These are phyloP conservation scores for Ilyonectria robusta DNA, from an alignment of 2,329 filamentous ascomycete genomes.

Conservation along the genomic window DNA sequence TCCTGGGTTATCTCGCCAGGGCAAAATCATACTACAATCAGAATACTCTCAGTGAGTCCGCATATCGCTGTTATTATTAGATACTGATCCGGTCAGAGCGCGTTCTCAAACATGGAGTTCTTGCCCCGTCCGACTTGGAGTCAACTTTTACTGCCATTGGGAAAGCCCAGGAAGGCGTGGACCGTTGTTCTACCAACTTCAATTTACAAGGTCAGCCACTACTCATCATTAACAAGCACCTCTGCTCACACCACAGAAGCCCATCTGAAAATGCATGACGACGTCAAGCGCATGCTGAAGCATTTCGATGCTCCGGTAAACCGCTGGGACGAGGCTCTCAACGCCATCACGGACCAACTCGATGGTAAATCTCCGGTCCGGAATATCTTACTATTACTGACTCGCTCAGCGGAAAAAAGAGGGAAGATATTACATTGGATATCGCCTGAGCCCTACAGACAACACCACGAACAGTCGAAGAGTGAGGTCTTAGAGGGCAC, in stretches of 20 bases:
- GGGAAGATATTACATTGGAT: not conserved
- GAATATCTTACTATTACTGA: not conserved
- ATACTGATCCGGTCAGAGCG: not conserved
- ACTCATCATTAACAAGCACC: not conserved
- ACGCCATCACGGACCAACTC: not conserved
- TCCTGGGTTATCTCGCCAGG: conserved; percentile 2
- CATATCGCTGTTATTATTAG: not conserved
- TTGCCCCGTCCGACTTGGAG: conserved; percentile 13
- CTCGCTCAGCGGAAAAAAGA: conserved; percentile 3
- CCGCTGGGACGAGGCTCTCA: conserved; percentile 4
- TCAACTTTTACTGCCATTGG: conserved; percentile 6
- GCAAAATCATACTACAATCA: not conserved
- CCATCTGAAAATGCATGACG: conserved; percentile 10
- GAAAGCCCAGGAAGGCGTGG: not conserved
- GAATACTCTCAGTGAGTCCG: not conserved
- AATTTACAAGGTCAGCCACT: conserved; percentile 1
- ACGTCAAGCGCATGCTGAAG: conserved; percentile 2
- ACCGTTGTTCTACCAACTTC: conserved; percentile 1
- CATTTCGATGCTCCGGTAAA: not conserved
- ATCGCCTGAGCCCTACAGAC: not conserved
- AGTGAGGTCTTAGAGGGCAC: conserved; percentile 11
- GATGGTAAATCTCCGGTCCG: not conserved
- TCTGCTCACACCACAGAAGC: not conserved
- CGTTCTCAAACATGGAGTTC: conserved; percentile 1
- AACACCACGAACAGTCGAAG: conserved; percentile 8